phyloP scores from a whole-genome alignment of 352 stramenopile species.

The Phytophthora meadii region DNA sequence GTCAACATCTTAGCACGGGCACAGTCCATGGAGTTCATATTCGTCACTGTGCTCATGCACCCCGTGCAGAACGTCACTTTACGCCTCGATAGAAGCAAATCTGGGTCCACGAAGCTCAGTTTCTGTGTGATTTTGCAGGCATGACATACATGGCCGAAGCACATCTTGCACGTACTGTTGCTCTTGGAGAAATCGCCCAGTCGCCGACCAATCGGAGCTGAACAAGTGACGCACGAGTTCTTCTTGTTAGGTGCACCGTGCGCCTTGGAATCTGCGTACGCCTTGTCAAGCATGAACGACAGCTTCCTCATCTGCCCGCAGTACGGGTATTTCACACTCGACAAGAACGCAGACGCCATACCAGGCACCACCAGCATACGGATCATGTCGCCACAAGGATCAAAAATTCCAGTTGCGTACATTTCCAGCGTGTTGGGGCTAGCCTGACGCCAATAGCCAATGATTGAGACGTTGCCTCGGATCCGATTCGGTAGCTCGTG shows the following conservation, averaged over 20 bases:
- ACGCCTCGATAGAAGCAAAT: constrained; percentile 19
- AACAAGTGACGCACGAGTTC: background rate
- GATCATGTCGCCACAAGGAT: constrained; percentile 32
- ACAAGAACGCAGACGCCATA: constrained; percentile 29
- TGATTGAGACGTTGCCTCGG: constrained; percentile 47
- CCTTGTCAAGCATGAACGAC: constrained; percentile 14
- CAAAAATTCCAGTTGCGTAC: constrained; percentile 43
- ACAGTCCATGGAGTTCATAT: constrained; percentile 15
- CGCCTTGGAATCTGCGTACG: background rate
- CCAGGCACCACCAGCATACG: constrained; percentile 24
- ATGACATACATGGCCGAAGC: background rate
- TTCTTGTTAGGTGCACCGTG: background rate
- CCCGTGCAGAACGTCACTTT: constrained; percentile 36
- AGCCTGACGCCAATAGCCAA: constrained; percentile 50
- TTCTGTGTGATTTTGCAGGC: constrained; percentile 7
- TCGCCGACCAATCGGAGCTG: background rate
- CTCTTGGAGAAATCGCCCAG: constrained; percentile 2
- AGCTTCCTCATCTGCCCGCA: constrained; percentile 38
- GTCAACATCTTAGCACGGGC: constrained; percentile 18
- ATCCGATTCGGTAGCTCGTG: constrained; percentile 39
- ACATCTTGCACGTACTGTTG: constrained; percentile 3
- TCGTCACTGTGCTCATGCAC: constrained; percentile 28
- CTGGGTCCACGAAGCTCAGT: constrained; percentile 31
- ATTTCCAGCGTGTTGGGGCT: constrained; percentile 46
- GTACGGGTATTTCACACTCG: constrained; percentile 26